Base-by-base conservation (phyloP, 768 basidiomycete genomes). In the Clathrus columnatus region DNA sequence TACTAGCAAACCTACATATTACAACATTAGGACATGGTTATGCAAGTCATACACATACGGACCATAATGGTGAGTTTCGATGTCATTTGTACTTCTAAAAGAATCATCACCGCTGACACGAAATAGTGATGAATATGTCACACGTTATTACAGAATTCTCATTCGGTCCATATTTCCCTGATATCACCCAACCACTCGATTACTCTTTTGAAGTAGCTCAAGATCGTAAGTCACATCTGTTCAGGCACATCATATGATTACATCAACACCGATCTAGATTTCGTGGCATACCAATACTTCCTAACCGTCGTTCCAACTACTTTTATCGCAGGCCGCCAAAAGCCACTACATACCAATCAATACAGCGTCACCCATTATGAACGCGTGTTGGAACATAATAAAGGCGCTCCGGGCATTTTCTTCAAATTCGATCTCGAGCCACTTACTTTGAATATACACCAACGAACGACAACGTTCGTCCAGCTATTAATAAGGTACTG, bases 351-450 rank as follows among this genome's bases (percentile, higher is more conserved):
- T 41, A 92, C 90, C 2, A 79, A 88, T 64, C 90, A 95, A 68
- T 97, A 98, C 71, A 90, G 89, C 46, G 95, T 97, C 5, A 97
- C 91, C 0, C 91, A 96, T 69, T 95, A 97, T 61, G 83, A 80
- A 1, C 82, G 89, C 27, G 75, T 79, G 17, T 72, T 96, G 2
- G 72, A 81, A 18, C 87, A 90, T 64, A 81, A 88, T 60, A 71
- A 74, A 16, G 90, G 88, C 6, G 85, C 91, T 0, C 95, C 95
- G 0, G 94, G 90, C 16, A 95, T 98, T 66, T 97, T 95, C 76
- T 96, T 97, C 85, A 96, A 97, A 70, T 97, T 91, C 67, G 94
- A 99, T 57, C 71, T 97, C 32, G 95, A 99, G 65, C 92, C 94
- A 0, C 78, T 98, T 70, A 75, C 80, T 21, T 76, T 98, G 57